These are phyloP conservation scores for Leccinum aurantiacum DNA, from an alignment of 768 basidiomycete species.

Conservation along the genomic window DNA sequence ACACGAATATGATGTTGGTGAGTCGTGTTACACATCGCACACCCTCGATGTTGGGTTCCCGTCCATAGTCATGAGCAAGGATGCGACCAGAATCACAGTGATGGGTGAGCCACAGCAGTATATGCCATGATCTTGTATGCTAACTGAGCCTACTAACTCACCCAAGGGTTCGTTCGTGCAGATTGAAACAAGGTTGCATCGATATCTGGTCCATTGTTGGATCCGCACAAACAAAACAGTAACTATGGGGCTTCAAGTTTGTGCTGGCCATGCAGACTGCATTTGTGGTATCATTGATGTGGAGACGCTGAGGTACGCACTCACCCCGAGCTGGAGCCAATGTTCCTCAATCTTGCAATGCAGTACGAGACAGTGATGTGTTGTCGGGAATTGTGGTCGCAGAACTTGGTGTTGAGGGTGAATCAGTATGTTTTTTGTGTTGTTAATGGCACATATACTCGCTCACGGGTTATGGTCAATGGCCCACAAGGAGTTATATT, in stretches of 20 bases:
- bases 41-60: too few relatives aligned
- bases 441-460: too few relatives aligned
- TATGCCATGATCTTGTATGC: slow-evolving; percentile 85
- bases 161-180: slow-evolving; percentile 72
- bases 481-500: too few relatives aligned
- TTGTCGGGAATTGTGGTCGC: slow-evolving; percentile 75
- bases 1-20: too few relatives aligned
- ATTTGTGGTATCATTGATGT: slow-evolving; percentile 98
- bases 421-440: slow-evolving; percentile 62
- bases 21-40: too few relatives aligned
- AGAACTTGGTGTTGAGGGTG: slow-evolving; percentile 79
- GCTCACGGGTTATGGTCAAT: too few relatives aligned
- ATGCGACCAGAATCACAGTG: too few relatives aligned
- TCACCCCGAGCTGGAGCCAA: slow-evolving; percentile 74
- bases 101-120: too few relatives aligned
- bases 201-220: slow-evolving; percentile 67
- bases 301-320: slow-evolving; percentile 81
- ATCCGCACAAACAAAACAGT: slow-evolving; percentile 39
- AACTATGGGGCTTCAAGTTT: too few relatives aligned
- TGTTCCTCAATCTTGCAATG: slow-evolving; percentile 90
- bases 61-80: too few relatives aligned
- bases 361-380: slow-evolving; percentile 98
- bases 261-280: slow-evolving; percentile 44
- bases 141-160: slow-evolving; percentile 39
- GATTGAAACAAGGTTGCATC: slow-evolving; percentile 95